These are phyloP conservation scores for Funneliformis geosporum DNA, from an alignment of 192 early-diverging fungal species.

Conservation along the genomic window DNA sequence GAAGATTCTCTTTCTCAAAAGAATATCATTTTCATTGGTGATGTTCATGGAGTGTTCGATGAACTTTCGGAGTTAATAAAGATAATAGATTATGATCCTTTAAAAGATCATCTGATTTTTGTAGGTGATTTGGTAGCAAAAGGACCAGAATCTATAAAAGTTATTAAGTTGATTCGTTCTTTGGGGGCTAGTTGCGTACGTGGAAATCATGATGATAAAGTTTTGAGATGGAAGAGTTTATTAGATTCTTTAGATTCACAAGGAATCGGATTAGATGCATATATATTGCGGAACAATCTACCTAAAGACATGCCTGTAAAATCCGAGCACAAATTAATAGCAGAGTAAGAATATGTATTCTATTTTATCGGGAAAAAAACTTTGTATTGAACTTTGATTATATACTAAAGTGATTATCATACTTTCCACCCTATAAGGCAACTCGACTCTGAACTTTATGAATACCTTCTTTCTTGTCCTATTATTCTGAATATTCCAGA, in stretches of 20 bases:
- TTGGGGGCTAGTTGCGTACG: constrained; percentile 58
- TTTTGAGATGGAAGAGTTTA: constrained; percentile 59
- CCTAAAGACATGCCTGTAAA: constrained; percentile 38
- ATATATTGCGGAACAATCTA: constrained; percentile 8
- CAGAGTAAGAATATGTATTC: constrained; percentile 31
- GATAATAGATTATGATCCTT: constrained; percentile 39
- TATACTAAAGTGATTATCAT: not conserved
- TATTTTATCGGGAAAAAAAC: not conserved
- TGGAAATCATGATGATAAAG: constrained; percentile 77
- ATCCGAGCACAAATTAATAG: constrained; percentile 38
- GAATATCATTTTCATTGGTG: constrained; percentile 62
- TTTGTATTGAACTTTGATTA: not conserved
- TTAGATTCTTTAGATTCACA: constrained; percentile 41
- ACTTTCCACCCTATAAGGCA: constrained; percentile 18
- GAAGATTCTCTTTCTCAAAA: not conserved
- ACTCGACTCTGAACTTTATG: constrained; percentile 31
- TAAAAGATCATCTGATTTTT: constrained; percentile 59
- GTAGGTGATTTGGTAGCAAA: constrained; percentile 70
- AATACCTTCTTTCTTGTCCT: constrained; percentile 39
- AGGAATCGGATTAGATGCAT: constrained; percentile 15
- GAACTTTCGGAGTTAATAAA: constrained; percentile 59
- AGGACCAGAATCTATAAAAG: constrained; percentile 61
- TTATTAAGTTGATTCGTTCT: constrained; percentile 52
- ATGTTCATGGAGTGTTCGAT: constrained; percentile 63
- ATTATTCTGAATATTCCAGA: constrained; percentile 43